Conservation (phyloP, 2,329 filamentous ascomycete species). For the Aspergillus phoenicis region DNA sequence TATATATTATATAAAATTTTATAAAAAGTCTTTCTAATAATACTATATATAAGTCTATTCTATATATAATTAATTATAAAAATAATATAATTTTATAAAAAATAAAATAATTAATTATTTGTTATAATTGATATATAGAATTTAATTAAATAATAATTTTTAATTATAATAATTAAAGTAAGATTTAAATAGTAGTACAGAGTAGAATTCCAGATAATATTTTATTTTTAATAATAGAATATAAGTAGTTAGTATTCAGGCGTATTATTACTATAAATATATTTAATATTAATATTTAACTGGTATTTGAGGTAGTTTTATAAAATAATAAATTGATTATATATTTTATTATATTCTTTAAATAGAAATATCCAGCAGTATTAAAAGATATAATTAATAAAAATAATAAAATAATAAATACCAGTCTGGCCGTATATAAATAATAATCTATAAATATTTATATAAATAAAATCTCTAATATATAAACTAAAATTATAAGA, state of each 20-base stretch:
- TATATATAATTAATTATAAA: constrained; percentile 6
- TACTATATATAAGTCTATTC: constrained; percentile 6
- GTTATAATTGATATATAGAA: not conserved
- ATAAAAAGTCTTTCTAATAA: not conserved
- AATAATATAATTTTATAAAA: constrained; percentile 5
- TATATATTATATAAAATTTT: not conserved
- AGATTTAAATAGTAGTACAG: too few relatives aligned
- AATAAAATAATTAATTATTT: not conserved
- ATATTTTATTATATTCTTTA: not conserved
- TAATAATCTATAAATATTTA: not conserved
- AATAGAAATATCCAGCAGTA: not conserved
- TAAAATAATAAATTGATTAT: not conserved
- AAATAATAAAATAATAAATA: not conserved
- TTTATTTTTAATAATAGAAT: too few relatives aligned
- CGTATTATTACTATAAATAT: too few relatives aligned
- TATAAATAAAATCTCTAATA: not conserved
- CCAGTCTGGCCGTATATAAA: not conserved
- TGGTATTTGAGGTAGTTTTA: not conserved
- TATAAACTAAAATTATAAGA: not conserved
- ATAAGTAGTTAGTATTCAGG: too few relatives aligned
- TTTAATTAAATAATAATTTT: too few relatives aligned
- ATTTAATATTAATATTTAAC: too few relatives aligned
- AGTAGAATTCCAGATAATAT: too few relatives aligned
- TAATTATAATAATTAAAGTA: too few relatives aligned
- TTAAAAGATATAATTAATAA: not conserved